A percentile compares a stretch with the other conserved stretches of the same genome.
These are phyloP conservation scores for Phellinidium pouzarii DNA, from an alignment of 1,284 basidiomycete species.

Conservation along the genomic window DNA sequence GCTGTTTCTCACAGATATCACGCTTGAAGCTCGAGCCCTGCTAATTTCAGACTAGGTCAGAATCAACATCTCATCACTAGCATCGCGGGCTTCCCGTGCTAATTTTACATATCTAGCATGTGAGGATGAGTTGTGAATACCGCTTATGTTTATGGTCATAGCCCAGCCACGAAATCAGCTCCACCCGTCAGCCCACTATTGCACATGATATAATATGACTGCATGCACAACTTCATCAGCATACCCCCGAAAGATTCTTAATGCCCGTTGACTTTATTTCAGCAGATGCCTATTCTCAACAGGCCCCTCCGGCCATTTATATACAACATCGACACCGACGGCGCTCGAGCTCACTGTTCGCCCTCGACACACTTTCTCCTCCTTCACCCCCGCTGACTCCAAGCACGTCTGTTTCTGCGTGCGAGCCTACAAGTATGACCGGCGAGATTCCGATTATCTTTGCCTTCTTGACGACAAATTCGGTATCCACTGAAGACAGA, in stretches of 20 bases:
- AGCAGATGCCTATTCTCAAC: neutral
- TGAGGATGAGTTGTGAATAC: too few relatives aligned
- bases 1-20: too few relatives aligned
- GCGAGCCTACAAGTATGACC: neutral
- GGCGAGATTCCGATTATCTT: constrained; percentile 17
- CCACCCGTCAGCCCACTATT: too few relatives aligned
- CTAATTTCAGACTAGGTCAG: too few relatives aligned
- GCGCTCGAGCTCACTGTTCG: constrained; percentile 15
- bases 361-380: constrained; percentile 9
- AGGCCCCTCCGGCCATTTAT: neutral
- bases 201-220: too few relatives aligned
- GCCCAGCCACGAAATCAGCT: too few relatives aligned
- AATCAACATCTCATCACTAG: too few relatives aligned
- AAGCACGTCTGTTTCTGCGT: constrained; percentile 6
- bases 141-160: too few relatives aligned
- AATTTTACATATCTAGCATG: too few relatives aligned
- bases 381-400: constrained; percentile 15
- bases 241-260: neutral
- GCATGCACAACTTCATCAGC: too few relatives aligned
- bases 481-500: constrained; percentile 8
- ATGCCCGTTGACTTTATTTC: neutral
- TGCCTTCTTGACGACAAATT: constrained; percentile 13
- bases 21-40: too few relatives aligned
- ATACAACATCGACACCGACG: constrained; percentile 2
- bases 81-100: too few relatives aligned